Base-by-base conservation (phyloP, 2,329 filamentous ascomycete species). In the Ascochyta clinopodiicola region DNA sequence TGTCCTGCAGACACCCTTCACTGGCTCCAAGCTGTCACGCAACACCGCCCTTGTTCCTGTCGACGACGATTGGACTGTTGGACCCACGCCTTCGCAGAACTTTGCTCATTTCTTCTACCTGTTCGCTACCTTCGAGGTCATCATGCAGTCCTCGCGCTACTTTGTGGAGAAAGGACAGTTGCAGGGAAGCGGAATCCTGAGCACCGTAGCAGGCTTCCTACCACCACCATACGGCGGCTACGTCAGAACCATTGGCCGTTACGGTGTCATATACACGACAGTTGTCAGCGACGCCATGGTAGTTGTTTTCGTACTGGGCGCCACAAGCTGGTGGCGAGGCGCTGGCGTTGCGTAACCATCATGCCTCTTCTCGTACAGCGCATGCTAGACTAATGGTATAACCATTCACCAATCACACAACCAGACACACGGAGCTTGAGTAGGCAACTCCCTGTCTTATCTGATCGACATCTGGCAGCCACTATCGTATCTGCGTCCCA, bases 61-160 rank as follows among this genome's bases (percentile, higher is more conserved):
- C n/a, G 66, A 71, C 15, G 64, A 72, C 21, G 70, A 71, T 56
- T 75, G 72, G 66, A 60, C 62, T 2, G 40, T 59, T 2, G 69
- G 69, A 9, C 64, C 75, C 7, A 69, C 67, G 1, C 74, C 79
- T 27, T 71, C 75, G 15, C 75, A 76, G 43, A 67, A 73, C 32
- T 78, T 80, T 36, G 79, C 79, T 40, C 81, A 82, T 58, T 88
- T 92, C 75, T 92, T 94, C 75, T 91, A 87, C 79, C 82, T 90
- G n/a, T 95, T 94, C 71, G 88, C 89, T 6, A 91, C 90, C 0
- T 87, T 86, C 29, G 90, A 95, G 77, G 82, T 91, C 10, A 72
- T 91, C 48, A 79, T 94, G 60, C 85, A 94, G 61, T 88, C 86
- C 1, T 87, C 84, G 27, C 81, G 90, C 22, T 90, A 88, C 71